Evolutionary conservation across 1,139 yeast genomes (phyloP).

Genomic region (Arxiozyma bovina): DNA sequence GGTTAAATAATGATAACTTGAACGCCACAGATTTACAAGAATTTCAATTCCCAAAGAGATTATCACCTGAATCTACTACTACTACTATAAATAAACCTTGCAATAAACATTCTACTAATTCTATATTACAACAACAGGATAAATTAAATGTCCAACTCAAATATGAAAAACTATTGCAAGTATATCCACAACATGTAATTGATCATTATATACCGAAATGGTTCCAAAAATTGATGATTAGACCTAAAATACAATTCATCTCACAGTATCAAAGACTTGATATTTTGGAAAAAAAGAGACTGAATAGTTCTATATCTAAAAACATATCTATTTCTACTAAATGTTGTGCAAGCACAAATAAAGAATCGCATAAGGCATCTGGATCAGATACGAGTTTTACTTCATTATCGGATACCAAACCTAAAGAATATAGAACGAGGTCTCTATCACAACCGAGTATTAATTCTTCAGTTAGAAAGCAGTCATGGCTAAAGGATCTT

Average conservation of each 20-base stretch:
- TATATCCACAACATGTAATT: slow-evolving; percentile 12
- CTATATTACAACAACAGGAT: slow-evolving; percentile 5
- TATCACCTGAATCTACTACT: slow-evolving; percentile 2
- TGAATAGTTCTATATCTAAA: slow-evolving; percentile 26
- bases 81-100: slow-evolving; percentile 8
- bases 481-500: slow-evolving; percentile 12
- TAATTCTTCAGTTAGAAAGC: slow-evolving; percentile 9
- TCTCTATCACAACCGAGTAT: slow-evolving; percentile 20
- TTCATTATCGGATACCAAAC: slow-evolving; percentile 1
- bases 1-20: not conserved
- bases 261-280: slow-evolving; percentile 35
- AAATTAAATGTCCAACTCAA: slow-evolving; percentile 24
- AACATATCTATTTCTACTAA: slow-evolving; percentile 5
- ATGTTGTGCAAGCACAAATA: slow-evolving; percentile 1
- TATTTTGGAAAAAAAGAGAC: slow-evolving; percentile 34
- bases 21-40: slow-evolving; percentile 8
- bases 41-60: slow-evolving; percentile 20
- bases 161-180: slow-evolving; percentile 14
- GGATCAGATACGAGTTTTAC: slow-evolving; percentile 5
- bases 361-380: slow-evolving; percentile 3
- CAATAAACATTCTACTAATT: not conserved
- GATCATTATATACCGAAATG: slow-evolving; percentile 33
- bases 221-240: slow-evolving; percentile 31
- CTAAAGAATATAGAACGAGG: slow-evolving; percentile 8
- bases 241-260: slow-evolving; percentile 27